Conservation (phyloP, 345 rosid species). For the Carallia brachiata region DNA sequence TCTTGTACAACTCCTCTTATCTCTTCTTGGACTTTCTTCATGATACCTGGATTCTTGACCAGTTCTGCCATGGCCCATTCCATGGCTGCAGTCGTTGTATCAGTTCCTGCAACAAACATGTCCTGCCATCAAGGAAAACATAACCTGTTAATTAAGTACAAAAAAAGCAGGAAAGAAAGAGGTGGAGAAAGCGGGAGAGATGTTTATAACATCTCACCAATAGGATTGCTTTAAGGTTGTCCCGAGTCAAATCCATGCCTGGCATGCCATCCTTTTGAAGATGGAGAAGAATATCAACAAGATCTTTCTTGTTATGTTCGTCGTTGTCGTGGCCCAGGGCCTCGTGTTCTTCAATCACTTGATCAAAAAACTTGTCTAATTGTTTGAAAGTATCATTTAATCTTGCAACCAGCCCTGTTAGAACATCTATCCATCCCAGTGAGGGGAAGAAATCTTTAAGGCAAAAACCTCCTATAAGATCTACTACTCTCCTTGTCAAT, state of each 20-base stretch:
- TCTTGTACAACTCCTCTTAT: slow-evolving; percentile 18
- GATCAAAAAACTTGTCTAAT: slow-evolving; percentile 6
- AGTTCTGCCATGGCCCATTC: slow-evolving; percentile 34
- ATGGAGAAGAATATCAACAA: slow-evolving; percentile 15
- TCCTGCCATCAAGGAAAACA: slow-evolving; percentile 4
- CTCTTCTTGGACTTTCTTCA: slow-evolving; percentile 28
- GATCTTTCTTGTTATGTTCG: neutral
- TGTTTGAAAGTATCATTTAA: neutral
- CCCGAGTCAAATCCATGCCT: slow-evolving; percentile 6
- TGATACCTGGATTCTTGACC: slow-evolving; percentile 16
- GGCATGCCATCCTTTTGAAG: slow-evolving; percentile 3
- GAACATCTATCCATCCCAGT: slow-evolving; percentile 21
- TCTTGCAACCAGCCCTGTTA: slow-evolving; percentile 14
- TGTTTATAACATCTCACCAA: neutral
- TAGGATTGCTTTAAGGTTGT: slow-evolving; percentile 10
- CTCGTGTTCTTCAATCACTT: slow-evolving; percentile 15
- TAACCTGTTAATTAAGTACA: neutral
- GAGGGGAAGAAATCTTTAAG: slow-evolving; percentile 23
- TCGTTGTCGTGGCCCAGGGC: neutral
- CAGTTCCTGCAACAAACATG: slow-evolving; percentile 24
- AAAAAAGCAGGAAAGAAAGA: too few species aligned
- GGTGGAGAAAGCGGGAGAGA: neutral
- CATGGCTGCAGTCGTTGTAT: slow-evolving; percentile 19
- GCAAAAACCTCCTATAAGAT: slow-evolving; percentile 7
- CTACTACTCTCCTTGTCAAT: slow-evolving; percentile 15